Percentiles rank a stretch among this genome's conserved stretches.
Evolutionary conservation across 225 moss, liverwort and hornwort species (phyloP).

Genomic region (Neckera pumila): DNA sequence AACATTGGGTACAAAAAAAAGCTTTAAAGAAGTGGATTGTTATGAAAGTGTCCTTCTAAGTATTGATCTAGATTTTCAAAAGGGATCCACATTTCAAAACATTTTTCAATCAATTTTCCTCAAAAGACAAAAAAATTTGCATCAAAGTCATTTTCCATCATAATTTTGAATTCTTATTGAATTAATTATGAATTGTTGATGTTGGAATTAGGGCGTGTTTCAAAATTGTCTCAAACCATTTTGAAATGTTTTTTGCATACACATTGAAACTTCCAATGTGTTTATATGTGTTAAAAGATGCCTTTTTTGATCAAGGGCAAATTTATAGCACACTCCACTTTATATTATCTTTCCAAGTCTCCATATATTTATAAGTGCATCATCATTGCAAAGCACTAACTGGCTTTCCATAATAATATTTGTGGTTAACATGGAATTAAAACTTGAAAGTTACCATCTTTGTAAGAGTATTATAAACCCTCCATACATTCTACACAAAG

Average conservation of each 20-base stretch:
- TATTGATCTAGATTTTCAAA: fast-evolving
- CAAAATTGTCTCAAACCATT: neutral
- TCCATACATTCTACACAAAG: fast-evolving
- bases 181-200: neutral
- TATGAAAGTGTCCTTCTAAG: fast-evolving
- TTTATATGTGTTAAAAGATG: fast-evolving
- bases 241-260: neutral
- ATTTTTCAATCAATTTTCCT: neutral
- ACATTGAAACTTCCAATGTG: neutral
- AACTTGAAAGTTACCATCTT: neutral
- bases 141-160: neutral
- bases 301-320: fast-evolving
- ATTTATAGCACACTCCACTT: fast-evolving
- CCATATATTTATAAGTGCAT: fast-evolving
- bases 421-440: neutral
- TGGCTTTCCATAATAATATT: fast-evolving
- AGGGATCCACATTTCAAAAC: neutral
- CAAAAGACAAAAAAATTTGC: fast-evolving
- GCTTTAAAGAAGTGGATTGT: fast-evolving
- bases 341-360: neutral
- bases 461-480: neutral
- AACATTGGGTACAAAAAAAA: fast-evolving
- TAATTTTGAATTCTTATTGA: neutral
- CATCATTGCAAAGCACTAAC: neutral
- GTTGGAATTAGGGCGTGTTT: fast-evolving